phyloP scores from a whole-genome alignment of 805 yeast genomes.

The Metschnikowia lunata region DNA sequence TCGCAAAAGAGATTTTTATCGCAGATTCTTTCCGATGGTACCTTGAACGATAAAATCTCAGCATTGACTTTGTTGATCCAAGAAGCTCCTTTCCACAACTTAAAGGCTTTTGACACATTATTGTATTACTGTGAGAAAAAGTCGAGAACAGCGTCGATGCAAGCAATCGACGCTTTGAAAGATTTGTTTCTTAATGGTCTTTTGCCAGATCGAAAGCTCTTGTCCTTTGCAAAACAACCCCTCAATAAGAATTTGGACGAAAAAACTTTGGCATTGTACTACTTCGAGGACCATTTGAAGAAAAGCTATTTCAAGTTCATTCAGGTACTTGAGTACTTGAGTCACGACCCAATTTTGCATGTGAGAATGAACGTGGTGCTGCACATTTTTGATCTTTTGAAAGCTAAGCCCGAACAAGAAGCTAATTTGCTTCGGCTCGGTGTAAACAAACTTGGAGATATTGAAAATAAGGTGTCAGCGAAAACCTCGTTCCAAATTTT shows the following conservation, averaged over 20 bases:
- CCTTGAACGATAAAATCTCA: constrained; percentile 89
- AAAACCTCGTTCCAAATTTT: constrained; percentile 79
- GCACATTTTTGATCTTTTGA: constrained; percentile 75
- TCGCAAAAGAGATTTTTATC: constrained; percentile 85
- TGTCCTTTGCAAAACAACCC: constrained; percentile 72
- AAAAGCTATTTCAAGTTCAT: constrained; percentile 69
- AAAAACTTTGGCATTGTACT: constrained; percentile 64
- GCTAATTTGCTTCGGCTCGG: constrained; percentile 83
- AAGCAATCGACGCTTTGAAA: constrained; percentile 81
- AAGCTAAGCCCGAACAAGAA: constrained; percentile 93
- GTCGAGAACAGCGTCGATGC: constrained; percentile 88
- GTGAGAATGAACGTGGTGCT: constrained; percentile 74
- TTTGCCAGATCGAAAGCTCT: constrained; percentile 79
- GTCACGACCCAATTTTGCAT: constrained; percentile 89
- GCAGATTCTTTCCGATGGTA: constrained; percentile 87
- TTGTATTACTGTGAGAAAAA: constrained; percentile 81
- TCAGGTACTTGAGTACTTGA: constrained; percentile 68
- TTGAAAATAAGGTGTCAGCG: constrained; percentile 84
- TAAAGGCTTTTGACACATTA: constrained; percentile 77
- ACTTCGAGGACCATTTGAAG: constrained; percentile 88
- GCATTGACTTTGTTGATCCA: constrained; percentile 90
- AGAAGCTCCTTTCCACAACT: constrained; percentile 90
- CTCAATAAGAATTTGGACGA: constrained; percentile 37
- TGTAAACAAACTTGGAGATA: constrained; percentile 91
- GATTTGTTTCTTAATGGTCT: constrained; percentile 84